Conservation (phyloP, 1,284 basidiomycete genomes). For the Microbotryomycetes sp. region DNA sequence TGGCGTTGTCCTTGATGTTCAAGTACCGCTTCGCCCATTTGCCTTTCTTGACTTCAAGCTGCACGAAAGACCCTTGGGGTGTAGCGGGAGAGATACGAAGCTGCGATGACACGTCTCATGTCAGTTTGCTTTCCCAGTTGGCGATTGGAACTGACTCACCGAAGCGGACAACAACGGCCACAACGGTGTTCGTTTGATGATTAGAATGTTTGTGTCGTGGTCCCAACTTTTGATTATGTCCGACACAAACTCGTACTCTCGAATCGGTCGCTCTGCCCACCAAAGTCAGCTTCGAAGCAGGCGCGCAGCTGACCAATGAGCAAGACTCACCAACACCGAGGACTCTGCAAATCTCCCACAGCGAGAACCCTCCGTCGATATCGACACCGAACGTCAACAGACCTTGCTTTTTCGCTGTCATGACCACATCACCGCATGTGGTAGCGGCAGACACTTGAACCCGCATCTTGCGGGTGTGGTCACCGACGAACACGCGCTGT, state of each 20-base stretch:
- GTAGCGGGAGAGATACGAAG: conserved; percentile 14
- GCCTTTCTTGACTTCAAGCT: conserved; percentile 77
- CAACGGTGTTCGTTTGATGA: conserved; percentile 64
- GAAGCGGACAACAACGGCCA: conserved; percentile 54
- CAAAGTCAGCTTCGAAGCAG: conserved; percentile 50
- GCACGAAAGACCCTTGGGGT: conserved; percentile 37
- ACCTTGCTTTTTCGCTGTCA: conserved; percentile 10
- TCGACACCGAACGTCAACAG: conserved; percentile 6
- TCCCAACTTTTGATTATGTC: conserved; percentile 75
- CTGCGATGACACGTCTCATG: background rate
- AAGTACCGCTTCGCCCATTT: conserved; percentile 89
- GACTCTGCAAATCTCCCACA: conserved; percentile 24
- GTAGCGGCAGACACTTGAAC: conserved; percentile 9
- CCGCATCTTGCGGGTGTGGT: background rate
- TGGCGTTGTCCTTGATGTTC: conserved; percentile 69
- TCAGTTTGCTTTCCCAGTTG: too few species aligned
- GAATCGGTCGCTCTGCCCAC: conserved; percentile 69
- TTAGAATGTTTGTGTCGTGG: conserved; percentile 67
- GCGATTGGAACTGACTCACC: conserved; percentile 46
- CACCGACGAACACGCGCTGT: conserved; percentile 21
- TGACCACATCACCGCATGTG: conserved; percentile 17
- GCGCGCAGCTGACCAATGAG: background rate
- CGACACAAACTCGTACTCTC: conserved; percentile 68
- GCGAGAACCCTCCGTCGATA: conserved; percentile 22
- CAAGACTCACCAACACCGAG: conserved; percentile 19